A percentile compares a stretch with the other conserved stretches of the same genome.
Conservation (phyloP, 2,329 filamentous ascomycete species). For the Venturia oleaginea region DNA sequence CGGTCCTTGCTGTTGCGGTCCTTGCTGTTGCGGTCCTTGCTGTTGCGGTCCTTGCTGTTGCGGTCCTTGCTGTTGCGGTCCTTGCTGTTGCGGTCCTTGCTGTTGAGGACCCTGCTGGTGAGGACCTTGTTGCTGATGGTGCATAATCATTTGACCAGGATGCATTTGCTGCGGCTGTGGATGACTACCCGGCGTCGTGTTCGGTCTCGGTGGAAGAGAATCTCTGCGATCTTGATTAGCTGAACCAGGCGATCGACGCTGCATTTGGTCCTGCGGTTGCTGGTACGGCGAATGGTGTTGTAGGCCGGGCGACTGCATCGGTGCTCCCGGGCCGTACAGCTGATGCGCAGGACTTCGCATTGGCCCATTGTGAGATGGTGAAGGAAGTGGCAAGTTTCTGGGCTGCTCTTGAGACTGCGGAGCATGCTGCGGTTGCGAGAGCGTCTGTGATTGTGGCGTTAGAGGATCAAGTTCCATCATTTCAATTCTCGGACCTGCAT, state of each 20-base stretch:
- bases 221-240: neutral
- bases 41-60: conserved; percentile 1
- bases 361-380: neutral
- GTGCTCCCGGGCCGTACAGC: neutral
- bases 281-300: neutral
- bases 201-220: neutral
- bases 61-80: neutral
- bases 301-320: neutral
- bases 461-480: conserved; percentile 11
- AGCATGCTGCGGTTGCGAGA: neutral
- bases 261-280: neutral
- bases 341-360: conserved; percentile 1
- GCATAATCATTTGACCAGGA: neutral
- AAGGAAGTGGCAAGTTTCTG: conserved; percentile 1
- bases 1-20: neutral
- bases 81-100: conserved; percentile 4
- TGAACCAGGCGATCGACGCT: neutral
- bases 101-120: neutral
- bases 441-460: neutral
- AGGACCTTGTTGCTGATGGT: neutral
- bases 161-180: neutral
- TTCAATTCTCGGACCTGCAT: conserved; percentile 1
- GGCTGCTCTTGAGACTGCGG: neutral
- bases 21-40: conserved; percentile 2
- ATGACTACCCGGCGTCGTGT: neutral